Percentiles rank a stretch among this genome's conserved stretches.
phyloP scores from a whole-genome alignment of 164 flowering plant genomes.

The Saururus chinensis region DNA sequence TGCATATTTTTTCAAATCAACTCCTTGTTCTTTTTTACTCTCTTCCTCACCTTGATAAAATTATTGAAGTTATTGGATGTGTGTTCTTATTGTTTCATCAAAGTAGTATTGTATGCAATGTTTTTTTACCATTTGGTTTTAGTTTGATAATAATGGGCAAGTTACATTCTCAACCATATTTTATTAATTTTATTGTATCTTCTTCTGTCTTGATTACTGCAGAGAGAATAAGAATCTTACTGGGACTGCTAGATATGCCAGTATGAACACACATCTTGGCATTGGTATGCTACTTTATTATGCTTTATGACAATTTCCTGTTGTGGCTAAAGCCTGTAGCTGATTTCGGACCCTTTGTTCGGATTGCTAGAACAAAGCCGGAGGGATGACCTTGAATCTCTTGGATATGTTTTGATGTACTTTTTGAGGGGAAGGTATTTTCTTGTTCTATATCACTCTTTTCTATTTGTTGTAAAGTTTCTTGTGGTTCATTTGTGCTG shows the following conservation, averaged over 20 bases:
- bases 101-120: not conserved
- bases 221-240: conserved; percentile 92
- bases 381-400: conserved; percentile 92
- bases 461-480: not conserved
- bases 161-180: no score
- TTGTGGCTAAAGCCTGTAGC: not conserved
- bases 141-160: not conserved
- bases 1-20: no score
- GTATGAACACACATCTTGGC: conserved; percentile 96
- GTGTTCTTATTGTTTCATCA: no score
- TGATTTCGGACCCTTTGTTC: not conserved
- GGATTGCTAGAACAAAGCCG: conserved; percentile 69
- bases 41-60: no score
- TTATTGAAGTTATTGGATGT: no score
- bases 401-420: conserved; percentile 90
- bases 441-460: not conserved
- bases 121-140: no score
- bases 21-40: not conserved
- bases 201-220: conserved; percentile 9
- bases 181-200: no score
- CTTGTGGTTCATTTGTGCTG: not conserved
- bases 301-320: not conserved
- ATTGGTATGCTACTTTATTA: conserved; percentile 45
- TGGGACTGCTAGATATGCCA: conserved; percentile 98
- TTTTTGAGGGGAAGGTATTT: conserved; percentile 79